Conservation (phyloP, 768 basidiomycete genomes). For the Xerocomus spinulosus region DNA sequence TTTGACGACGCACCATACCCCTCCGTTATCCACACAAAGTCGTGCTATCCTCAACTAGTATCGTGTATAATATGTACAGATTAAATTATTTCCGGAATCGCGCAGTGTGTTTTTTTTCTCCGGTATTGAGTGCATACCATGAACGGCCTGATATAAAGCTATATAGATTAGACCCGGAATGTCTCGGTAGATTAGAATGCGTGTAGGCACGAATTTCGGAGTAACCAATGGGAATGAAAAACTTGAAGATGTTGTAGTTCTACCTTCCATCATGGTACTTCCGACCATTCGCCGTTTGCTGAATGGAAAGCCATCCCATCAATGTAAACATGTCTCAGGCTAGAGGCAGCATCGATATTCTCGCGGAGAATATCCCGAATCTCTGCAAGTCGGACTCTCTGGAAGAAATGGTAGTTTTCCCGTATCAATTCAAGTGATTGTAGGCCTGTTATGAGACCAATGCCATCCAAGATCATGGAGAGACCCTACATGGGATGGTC, state of each 20-base stretch:
- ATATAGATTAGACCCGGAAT: too few relatives aligned
- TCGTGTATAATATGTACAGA: too few relatives aligned
- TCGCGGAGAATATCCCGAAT: neutral
- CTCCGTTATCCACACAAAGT: too few relatives aligned
- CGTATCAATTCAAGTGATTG: conserved; percentile 1
- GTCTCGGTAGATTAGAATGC: too few relatives aligned
- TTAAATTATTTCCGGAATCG: too few relatives aligned
- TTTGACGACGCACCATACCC: too few relatives aligned
- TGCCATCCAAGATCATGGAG: neutral
- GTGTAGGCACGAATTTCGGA: too few relatives aligned
- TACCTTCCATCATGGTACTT: neutral
- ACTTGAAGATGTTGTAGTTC: neutral
- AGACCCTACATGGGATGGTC: conserved; percentile 1
- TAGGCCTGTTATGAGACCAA: neutral
- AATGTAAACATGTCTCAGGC: neutral
- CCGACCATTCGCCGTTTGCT: conserved; percentile 2
- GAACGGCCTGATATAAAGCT: too few relatives aligned
- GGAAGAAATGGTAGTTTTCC: neutral
- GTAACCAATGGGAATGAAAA: neutral
- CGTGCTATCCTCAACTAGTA: too few relatives aligned
- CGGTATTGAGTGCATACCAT: too few relatives aligned
- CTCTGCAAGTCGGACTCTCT: neutral
- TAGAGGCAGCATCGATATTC: neutral
- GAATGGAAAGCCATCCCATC: neutral
- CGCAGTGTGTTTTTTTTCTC: too few relatives aligned